Evolutionary conservation across 2,329 filamentous ascomycete genomes (phyloP).

Genomic region (Nothomitra cinnamomea): DNA sequence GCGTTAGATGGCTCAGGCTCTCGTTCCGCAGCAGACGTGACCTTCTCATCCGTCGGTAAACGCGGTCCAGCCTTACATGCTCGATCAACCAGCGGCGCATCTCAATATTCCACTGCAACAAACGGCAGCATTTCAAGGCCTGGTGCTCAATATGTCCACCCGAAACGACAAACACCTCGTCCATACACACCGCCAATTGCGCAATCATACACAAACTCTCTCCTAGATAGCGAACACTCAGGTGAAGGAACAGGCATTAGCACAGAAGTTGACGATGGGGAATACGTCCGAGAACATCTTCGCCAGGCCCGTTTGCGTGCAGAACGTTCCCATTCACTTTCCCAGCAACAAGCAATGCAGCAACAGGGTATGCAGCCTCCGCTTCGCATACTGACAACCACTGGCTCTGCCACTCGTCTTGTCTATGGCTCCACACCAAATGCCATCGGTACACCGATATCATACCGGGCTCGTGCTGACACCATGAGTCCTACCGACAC

Average conservation of each 20-base stretch:
- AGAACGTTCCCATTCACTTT: constrained; percentile 10
- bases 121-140: constrained; percentile 28
- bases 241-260: constrained; percentile 28
- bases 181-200: constrained; percentile 35
- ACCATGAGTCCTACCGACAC: constrained; percentile 32
- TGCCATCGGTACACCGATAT: constrained; percentile 29
- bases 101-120: constrained; percentile 31
- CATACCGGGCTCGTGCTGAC: constrained; percentile 29
- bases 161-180: constrained; percentile 37
- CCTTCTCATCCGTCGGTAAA: constrained; percentile 23
- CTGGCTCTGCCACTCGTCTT: constrained; percentile 28
- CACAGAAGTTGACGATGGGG: constrained; percentile 27
- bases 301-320: constrained; percentile 15
- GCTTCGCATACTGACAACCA: constrained; percentile 19
- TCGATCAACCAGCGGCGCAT: constrained; percentile 36
- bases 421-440: constrained; percentile 35
- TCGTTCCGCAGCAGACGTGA: constrained; percentile 26
- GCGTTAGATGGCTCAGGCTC: constrained; percentile 24
- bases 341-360: constrained; percentile 27
- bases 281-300: constrained; percentile 20
- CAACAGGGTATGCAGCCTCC: constrained; percentile 18
- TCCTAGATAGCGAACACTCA: constrained; percentile 27
- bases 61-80: constrained; percentile 26
- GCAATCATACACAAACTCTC: constrained; percentile 31
- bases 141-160: constrained; percentile 34